These are phyloP conservation scores for Rhizophora mangle DNA, from an alignment of 345 rosid genomes.

Conservation along the genomic window DNA sequence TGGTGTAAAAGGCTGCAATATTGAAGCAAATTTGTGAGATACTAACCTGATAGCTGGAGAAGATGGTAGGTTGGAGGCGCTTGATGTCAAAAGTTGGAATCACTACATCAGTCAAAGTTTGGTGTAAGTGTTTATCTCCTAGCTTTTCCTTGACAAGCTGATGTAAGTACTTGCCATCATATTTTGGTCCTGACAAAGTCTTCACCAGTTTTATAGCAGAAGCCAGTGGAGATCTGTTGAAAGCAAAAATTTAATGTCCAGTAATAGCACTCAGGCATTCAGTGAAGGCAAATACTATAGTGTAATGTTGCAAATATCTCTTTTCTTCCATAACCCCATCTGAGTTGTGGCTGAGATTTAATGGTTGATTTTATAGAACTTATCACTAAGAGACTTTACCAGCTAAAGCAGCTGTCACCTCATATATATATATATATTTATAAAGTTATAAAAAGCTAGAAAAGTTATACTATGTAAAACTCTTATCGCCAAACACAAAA, in stretches of 20 bases:
- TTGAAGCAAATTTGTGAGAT: neutral
- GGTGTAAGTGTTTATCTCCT: slow-evolving; percentile 12
- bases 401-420: too few species aligned
- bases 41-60: slow-evolving; percentile 23
- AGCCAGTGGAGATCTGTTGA: neutral
- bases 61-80: slow-evolving; percentile 26
- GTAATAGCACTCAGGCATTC: too few species aligned
- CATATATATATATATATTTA: too few species aligned
- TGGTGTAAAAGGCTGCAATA: neutral
- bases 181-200: slow-evolving; percentile 23
- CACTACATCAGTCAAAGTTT: slow-evolving; percentile 23
- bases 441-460: too few species aligned
- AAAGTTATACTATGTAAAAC: too few species aligned
- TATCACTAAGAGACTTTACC: too few species aligned
- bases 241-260: neutral
- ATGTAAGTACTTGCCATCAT: slow-evolving; percentile 23
- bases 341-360: too few species aligned
- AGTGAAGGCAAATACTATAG: too few species aligned
- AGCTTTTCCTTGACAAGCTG: slow-evolving; percentile 7
- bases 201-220: slow-evolving; percentile 2
- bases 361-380: too few species aligned
- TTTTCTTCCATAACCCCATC: too few species aligned
- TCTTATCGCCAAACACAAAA: neutral
- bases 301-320: too few species aligned
- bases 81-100: slow-evolving; percentile 30